Percentiles rank a stretch among this genome's conserved stretches.
Evolutionary conservation across 129 eudicot genomes (phyloP).

Genomic region (Daucus carota): DH1_v3.0 NC_030381.2:45365501-45366000

Average conservation of each 20-base stretch:
- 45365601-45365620: constrained; percentile 98
- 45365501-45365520: no score
- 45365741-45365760: neutral
- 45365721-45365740: neutral
- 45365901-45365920: constrained; percentile 64
- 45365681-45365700: neutral
- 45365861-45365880: constrained; percentile 85
- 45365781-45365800: constrained; percentile 82
- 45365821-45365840: constrained; percentile 82
- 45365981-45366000: constrained; percentile 98
- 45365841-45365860: constrained; percentile 90
- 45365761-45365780: constrained; percentile 78
- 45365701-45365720: neutral
- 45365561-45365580: no score
- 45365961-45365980: constrained; percentile 93
- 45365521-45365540: no score
- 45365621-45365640: constrained; percentile 98
- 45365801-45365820: constrained; percentile 75
- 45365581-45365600: constrained; percentile 6
- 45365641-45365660: constrained; percentile 95
- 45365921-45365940: constrained; percentile 80
- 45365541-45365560: no score
- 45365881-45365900: constrained; percentile 65
- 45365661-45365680: constrained; percentile 59
- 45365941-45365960: constrained; percentile 75